A percentile compares a stretch with the other conserved stretches of the same genome.
These are phyloP conservation scores for Hibiscus syriacus DNA, from an alignment of 345 rosid genomes.

Conservation along the genomic window DNA sequence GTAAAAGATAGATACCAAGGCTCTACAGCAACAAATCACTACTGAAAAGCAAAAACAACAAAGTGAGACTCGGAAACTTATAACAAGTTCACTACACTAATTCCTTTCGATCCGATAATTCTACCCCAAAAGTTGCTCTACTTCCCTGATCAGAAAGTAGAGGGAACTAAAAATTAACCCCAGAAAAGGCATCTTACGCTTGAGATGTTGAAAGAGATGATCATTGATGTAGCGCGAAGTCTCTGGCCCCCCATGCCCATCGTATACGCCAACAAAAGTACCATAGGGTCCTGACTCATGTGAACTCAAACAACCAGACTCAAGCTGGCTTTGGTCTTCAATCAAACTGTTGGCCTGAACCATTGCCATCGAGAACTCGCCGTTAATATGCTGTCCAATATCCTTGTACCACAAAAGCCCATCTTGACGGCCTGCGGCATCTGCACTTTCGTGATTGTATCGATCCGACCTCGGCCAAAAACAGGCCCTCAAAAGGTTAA, in stretches of 20 bases:
- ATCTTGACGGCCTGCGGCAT: constrained; percentile 68
- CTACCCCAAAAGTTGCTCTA: not conserved
- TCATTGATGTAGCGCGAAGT: constrained; percentile 66
- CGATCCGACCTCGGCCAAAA: constrained; percentile 71
- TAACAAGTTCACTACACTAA: not conserved
- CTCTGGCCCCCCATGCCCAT: constrained; percentile 93
- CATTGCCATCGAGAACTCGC: constrained; percentile 91
- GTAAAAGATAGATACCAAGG: not conserved
- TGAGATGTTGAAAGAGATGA: constrained; percentile 73
- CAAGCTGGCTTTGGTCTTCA: constrained; percentile 87
- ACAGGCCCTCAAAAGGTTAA: constrained; percentile 77
- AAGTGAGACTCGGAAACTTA: not conserved
- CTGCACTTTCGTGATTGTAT: constrained; percentile 43
- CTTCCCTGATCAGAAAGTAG: constrained; percentile 3
- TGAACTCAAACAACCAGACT: constrained; percentile 61
- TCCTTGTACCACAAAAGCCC: constrained; percentile 82
- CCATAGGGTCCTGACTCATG: constrained; percentile 58
- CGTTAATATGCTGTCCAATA: constrained; percentile 59
- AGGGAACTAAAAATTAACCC: constrained; percentile 1
- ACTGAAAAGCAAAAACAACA: not conserved
- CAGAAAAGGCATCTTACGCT: constrained; percentile 34
- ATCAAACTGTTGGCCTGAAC: constrained; percentile 86
- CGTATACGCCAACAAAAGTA: constrained; percentile 82
- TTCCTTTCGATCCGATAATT: not conserved
- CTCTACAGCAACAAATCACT: not conserved